phyloP scores from a whole-genome alignment of 2,329 filamentous ascomycete genomes.

The Sporothrix brunneoviolacea region DNA sequence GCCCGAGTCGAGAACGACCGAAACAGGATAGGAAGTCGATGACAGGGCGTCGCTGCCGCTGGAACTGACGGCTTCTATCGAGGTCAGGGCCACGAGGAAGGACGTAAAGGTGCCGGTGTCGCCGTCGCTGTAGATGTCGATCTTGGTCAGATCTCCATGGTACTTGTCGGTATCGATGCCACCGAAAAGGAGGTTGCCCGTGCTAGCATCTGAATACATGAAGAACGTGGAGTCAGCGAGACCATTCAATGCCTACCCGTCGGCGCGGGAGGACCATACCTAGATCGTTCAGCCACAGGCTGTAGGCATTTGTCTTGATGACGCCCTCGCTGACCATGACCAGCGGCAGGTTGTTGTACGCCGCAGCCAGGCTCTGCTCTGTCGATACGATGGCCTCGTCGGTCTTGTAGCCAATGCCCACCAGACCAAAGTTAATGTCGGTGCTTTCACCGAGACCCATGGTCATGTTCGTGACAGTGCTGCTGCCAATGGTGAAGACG shows the following conservation, averaged over 20 bases:
- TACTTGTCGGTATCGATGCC: conserved; percentile 75
- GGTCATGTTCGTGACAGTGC: conserved; percentile 46
- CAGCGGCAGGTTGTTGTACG: conserved; percentile 56
- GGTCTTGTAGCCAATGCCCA: conserved; percentile 53
- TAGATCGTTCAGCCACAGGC: conserved; percentile 59
- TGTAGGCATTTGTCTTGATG: conserved; percentile 64
- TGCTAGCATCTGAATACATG: conserved; percentile 40
- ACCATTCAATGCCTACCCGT: too few relatives aligned
- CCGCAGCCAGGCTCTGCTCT: conserved; percentile 21
- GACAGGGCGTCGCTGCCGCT: conserved; percentile 43
- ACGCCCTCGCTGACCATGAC: conserved; percentile 55
- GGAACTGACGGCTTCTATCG: conserved; percentile 39
- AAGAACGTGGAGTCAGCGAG: too few relatives aligned
- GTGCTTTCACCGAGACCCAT: conserved; percentile 53
- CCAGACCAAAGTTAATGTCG: conserved; percentile 49
- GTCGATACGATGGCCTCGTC: conserved; percentile 43
- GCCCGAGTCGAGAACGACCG: conserved; percentile 66
- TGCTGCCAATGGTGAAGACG: conserved; percentile 46
- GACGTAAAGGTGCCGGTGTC: conserved; percentile 33
- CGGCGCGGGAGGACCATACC: conserved; percentile 20
- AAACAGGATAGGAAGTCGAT: conserved; percentile 38
- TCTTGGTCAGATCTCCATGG: conserved; percentile 52
- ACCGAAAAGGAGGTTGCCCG: conserved; percentile 69
- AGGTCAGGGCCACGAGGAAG: conserved; percentile 44
- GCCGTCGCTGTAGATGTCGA: conserved; percentile 49